A percentile compares a stretch with the other conserved stretches of the same genome.
These are phyloP conservation scores for Aspergillus saccharolyticus DNA, from an alignment of 495 filamentous ascomycete genomes.

Conservation along the genomic window DNA sequence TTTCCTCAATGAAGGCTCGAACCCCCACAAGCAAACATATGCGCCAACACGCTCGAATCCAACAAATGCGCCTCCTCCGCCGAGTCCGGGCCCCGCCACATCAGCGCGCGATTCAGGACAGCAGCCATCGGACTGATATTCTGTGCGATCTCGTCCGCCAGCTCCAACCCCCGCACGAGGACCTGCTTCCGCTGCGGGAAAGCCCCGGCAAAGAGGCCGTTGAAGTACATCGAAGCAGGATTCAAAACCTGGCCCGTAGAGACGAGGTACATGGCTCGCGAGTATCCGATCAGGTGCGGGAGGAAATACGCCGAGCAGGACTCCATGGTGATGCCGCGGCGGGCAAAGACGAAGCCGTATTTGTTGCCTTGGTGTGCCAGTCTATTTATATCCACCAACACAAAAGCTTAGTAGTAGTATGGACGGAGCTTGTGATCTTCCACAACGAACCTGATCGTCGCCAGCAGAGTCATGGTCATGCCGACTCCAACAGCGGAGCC, in stretches of 20 bases:
- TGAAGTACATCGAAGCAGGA: constrained; percentile 32
- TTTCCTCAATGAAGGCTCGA: constrained; percentile 43
- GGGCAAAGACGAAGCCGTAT: constrained; percentile 61
- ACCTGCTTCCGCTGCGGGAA: constrained; percentile 46
- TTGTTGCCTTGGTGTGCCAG: constrained; percentile 50
- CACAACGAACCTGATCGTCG: constrained; percentile 42
- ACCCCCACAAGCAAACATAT: constrained; percentile 52
- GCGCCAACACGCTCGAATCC: constrained; percentile 52
- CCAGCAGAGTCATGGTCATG: constrained; percentile 63
- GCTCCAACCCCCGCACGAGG: constrained; percentile 49
- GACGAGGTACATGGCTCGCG: constrained; percentile 50
- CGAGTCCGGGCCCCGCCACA: constrained; percentile 52
- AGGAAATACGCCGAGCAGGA: constrained; percentile 61
- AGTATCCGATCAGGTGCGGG: constrained; percentile 53
- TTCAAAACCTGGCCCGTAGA: constrained; percentile 33
- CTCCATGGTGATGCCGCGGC: constrained; percentile 58
- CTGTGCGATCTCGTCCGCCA: constrained; percentile 53
- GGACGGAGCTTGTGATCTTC: neutral
- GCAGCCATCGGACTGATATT: constrained; percentile 53
- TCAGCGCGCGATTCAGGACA: constrained; percentile 53
- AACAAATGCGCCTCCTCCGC: constrained; percentile 56
- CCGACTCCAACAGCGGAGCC: constrained; percentile 63
- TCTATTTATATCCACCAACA: no score
- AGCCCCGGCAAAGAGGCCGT: constrained; percentile 52
- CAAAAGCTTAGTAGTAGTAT: no score